Base-by-base conservation (phyloP, 1,139 yeast species). In the Barnettozyma hawaiiensis region DNA sequence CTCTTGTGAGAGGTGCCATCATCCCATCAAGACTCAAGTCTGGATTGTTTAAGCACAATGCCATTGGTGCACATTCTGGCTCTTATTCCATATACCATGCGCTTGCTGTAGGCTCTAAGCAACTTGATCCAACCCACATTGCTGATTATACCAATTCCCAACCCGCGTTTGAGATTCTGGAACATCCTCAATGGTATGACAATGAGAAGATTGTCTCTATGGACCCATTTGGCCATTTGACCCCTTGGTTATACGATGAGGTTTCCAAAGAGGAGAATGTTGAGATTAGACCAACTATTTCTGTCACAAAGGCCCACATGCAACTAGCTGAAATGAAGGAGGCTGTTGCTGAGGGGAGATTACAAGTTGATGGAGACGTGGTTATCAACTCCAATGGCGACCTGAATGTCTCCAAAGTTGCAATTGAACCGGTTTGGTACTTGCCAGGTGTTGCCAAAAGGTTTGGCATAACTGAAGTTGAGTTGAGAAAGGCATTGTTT, bases 361-460 rank as follows among this genome's bases (percentile, higher is more conserved):
- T 78, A 41, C 51, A 60, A 45, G 78, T 78, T 19, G 84, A 78
- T 55, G 82, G 82, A 41, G 62, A 72, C 29, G 60, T 78, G 50
- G 82, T 77, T 21, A 61, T 76, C 47, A 77, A 78, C 57, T 63
- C 66, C 23, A 60, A 69, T 43, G 84, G 84, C 51, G 83, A 77
- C 51, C 62, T 78, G 55, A 73, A 73, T 22, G 79, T 76, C 31
- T 73, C 81, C 32, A 78, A 78, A 56, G 67, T 78, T 45, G 84
- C 83, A 1, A 77, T 75, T 31, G 84, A 78, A 52, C 83, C 83
- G 11, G 83, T 78, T 31, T 78, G 84, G 83, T 71, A 75, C 52
- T 63, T 78, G 45, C 84, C 84, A 3, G 81, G 81, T 19, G 79
- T 78, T 43, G 84, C 83, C 24, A 67, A 73, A 57, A 71, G 81